Evolutionary conservation across 2,329 filamentous ascomycete genomes (phyloP), one percentile per base, ranked within the genome.

Genomic region (Cordyceps tenuipes): DNA sequence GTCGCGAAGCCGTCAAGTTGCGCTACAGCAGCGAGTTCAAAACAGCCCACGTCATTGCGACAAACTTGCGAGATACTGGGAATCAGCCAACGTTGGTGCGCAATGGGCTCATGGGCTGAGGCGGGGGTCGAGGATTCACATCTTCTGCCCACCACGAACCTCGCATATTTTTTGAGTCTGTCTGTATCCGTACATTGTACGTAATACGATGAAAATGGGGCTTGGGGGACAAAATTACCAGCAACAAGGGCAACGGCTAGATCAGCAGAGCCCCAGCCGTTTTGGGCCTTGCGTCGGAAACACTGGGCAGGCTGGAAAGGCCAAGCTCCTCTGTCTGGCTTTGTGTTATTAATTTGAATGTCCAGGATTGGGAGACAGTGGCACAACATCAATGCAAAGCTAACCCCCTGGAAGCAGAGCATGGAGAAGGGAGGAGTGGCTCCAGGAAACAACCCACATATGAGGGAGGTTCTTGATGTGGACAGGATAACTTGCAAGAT

Each of bases 241-340:
- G 51, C 23, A n/a, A 12, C 46, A 19, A 29, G n/a, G 13, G 34
- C 15, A 43, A 52, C 39, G 48, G n/a, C 29, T 15, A 47, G 43
- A 59, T 59, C 47, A 59, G 46, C 56, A 57, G 31, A 29, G 15
- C 19, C 13, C 13, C 46, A 21, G 46, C 48, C 39, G 56, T 59
- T 59, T 58, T n/a, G 48, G 36, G 56, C 39, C 56, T n/a, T n/a
- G n/a, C n/a, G n/a, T n/a, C n/a, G n/a, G n/a, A n/a, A n/a, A n/a
- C n/a, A n/a, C n/a, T n/a, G n/a, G n/a, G n/a, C n/a, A n/a, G n/a
- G n/a, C 48, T 23, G 23, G 23, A 41, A 21, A 36, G 12, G 34
- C n/a, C n/a, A n/a, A 41, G 34, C 34, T 3, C n/a, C n/a, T n/a
- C n/a, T n/a, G n/a, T n/a, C n/a, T 31, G 17, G 17, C 13, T 7